Conservation (phyloP, 2,329 filamentous ascomycete genomes). For the Cladosporium sp. region DNA sequence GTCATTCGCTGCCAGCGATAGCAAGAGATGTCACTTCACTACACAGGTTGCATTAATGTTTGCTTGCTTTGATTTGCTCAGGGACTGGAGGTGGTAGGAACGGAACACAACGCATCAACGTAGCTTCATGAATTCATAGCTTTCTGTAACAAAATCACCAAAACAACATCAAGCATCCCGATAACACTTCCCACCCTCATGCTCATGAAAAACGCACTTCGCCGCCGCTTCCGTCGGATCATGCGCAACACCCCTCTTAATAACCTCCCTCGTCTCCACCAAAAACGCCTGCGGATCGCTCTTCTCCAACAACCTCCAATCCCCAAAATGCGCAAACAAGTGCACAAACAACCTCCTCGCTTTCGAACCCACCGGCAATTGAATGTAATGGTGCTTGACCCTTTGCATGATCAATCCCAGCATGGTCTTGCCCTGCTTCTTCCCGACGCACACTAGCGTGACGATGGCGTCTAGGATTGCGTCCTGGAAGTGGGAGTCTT, state of each 20-base stretch:
- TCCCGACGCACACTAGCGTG: not conserved
- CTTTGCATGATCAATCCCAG: not conserved
- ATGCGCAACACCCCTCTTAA: not conserved
- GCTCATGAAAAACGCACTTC: conserved; percentile 6
- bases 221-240: not conserved
- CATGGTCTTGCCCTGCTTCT: not conserved
- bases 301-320: conserved; percentile 5
- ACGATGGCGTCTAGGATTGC: conserved; percentile 19
- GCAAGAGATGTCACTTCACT: not conserved
- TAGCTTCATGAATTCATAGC: not conserved
- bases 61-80: not conserved
- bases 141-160: not conserved
- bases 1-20: not conserved
- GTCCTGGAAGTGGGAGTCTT: conserved; percentile 27
- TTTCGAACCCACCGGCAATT: not conserved
- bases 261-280: not conserved
- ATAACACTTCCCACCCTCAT: conserved; percentile 4
- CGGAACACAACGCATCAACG: not conserved
- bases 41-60: not conserved
- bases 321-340: conserved; percentile 5
- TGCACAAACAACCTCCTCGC: not conserved
- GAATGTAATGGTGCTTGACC: not conserved
- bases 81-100: not conserved
- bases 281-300: conserved; percentile 1
- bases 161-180: not conserved